Percentiles rank a stretch among this genome's conserved stretches.
These are phyloP conservation scores for Talaromyces borbonicus DNA, from an alignment of 495 filamentous ascomycete species.

Conservation along the genomic window DNA sequence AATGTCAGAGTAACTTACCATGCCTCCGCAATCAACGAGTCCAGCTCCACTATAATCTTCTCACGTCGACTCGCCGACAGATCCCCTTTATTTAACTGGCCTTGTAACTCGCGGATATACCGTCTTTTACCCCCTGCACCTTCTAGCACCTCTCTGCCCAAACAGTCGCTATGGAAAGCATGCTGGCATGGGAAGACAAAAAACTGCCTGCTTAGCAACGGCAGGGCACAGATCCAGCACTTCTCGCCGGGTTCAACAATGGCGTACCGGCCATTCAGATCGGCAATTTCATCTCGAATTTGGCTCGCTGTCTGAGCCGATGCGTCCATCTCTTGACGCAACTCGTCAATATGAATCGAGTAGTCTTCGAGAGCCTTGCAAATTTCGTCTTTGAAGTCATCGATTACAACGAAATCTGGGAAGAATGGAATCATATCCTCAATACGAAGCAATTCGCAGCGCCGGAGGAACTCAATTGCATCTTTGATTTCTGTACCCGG, in stretches of 20 bases:
- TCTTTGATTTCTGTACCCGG: constrained; percentile 76
- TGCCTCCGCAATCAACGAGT: constrained; percentile 69
- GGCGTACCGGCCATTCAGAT: constrained; percentile 78
- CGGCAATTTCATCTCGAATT: constrained; percentile 77
- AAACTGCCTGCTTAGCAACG: constrained; percentile 80
- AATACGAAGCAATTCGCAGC: constrained; percentile 84
- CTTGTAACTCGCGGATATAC: constrained; percentile 77
- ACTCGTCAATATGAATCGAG: constrained; percentile 71
- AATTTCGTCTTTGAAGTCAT: constrained; percentile 98
- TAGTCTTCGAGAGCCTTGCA: constrained; percentile 90
- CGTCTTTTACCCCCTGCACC: constrained; percentile 60
- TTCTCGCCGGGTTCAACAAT: constrained; percentile 95
- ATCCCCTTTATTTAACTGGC: constrained; percentile 62
- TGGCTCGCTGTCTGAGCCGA: constrained; percentile 75
- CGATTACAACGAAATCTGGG: constrained; percentile 97
- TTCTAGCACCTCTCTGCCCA: constrained; percentile 74
- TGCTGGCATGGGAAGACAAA: constrained; percentile 99
- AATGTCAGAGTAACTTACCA: constrained; percentile 46
- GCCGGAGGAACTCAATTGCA: constrained; percentile 86
- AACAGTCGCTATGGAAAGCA: constrained; percentile 89
- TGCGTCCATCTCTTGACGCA: constrained; percentile 97
- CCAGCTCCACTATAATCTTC: constrained; percentile 76
- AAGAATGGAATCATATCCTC: constrained; percentile 98
- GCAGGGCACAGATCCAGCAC: constrained; percentile 79
- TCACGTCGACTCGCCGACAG: constrained; percentile 59